phyloP scores from a whole-genome alignment of 2,329 filamentous ascomycete species.

The Talaromyces funiculosus region DNA sequence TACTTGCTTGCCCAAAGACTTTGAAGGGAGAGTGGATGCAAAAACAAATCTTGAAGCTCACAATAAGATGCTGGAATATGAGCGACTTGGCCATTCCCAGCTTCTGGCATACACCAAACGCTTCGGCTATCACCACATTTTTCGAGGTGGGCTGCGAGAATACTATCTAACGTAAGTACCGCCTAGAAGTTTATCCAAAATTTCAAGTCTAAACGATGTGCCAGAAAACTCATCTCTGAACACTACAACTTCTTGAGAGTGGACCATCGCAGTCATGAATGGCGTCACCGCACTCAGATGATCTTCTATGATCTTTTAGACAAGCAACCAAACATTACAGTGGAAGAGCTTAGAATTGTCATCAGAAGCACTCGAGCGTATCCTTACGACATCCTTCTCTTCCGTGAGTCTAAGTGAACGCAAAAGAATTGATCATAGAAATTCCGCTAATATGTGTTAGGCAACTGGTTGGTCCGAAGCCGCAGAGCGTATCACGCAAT shows the following conservation, averaged over 20 bases:
- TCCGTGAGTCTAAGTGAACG: conserved; percentile 21
- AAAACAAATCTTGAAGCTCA: conserved; percentile 17
- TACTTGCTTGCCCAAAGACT: conserved; percentile 17
- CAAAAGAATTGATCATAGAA: neutral
- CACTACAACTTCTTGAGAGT: conserved; percentile 20
- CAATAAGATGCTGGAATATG: conserved; percentile 17
- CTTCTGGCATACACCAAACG: conserved; percentile 16
- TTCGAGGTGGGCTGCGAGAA: conserved; percentile 23
- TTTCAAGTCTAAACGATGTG: neutral
- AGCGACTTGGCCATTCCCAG: conserved; percentile 21
- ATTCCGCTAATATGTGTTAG: conserved; percentile 12
- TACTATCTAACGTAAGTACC: conserved; percentile 24
- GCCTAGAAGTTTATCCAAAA: neutral
- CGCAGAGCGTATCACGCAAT: conserved; percentile 21
- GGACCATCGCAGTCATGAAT: conserved; percentile 17
- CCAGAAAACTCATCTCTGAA: conserved; percentile 17
- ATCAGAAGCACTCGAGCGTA: conserved; percentile 16
- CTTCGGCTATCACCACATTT: conserved; percentile 24
- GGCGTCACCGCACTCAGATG: conserved; percentile 17
- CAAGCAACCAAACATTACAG: conserved; percentile 17
- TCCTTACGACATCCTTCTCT: conserved; percentile 19
- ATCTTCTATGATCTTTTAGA: conserved; percentile 23
- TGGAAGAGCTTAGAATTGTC: conserved; percentile 19
- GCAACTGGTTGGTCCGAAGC: conserved; percentile 19
- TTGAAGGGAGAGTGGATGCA: conserved; percentile 13